These are phyloP conservation scores for Cinchona pubescens DNA, from an alignment of 257 asterid genomes.

Conservation along the genomic window DNA sequence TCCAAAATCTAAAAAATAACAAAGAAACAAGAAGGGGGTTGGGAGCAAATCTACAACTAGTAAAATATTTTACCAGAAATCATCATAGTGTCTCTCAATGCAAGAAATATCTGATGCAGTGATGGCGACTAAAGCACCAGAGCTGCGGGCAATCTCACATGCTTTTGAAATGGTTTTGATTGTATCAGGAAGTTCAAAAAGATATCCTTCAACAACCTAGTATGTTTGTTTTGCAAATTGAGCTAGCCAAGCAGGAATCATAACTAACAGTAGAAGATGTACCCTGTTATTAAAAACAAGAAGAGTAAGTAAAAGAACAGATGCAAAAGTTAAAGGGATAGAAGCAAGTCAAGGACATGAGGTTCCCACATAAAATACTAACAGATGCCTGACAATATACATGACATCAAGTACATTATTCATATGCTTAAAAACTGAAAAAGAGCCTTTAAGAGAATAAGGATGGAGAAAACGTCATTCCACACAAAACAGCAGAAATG, in stretches of 20 bases:
- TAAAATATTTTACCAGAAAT: constrained; percentile 75
- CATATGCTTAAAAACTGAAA: neutral
- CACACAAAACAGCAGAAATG: neutral
- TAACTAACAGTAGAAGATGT: constrained; percentile 75
- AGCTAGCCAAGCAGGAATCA: constrained; percentile 67
- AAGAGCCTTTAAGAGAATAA: neutral
- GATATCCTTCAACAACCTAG: constrained; percentile 86
- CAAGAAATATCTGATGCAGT: constrained; percentile 93
- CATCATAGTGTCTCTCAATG: constrained; percentile 89
- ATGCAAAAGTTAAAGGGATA: neutral
- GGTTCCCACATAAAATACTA: neutral
- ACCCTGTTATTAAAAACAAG: constrained; percentile 56
- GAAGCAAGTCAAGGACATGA: neutral
- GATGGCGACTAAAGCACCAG: constrained; percentile 91
- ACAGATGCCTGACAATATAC: neutral
- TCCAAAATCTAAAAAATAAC: neutral
- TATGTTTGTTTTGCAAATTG: constrained; percentile 72
- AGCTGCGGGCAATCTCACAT: constrained; percentile 79
- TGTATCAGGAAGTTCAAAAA: constrained; percentile 92
- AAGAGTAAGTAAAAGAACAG: neutral
- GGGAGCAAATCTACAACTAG: neutral
- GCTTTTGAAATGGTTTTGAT: constrained; percentile 78
- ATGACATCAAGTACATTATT: no score
- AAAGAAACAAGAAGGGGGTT: neutral
- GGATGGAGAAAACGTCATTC: neutral